Percentiles rank a stretch among this genome's conserved stretches.
Evolutionary conservation across 2,329 filamentous ascomycete species (phyloP).

Genomic region (Chaetoscypha palmicola): DNA sequence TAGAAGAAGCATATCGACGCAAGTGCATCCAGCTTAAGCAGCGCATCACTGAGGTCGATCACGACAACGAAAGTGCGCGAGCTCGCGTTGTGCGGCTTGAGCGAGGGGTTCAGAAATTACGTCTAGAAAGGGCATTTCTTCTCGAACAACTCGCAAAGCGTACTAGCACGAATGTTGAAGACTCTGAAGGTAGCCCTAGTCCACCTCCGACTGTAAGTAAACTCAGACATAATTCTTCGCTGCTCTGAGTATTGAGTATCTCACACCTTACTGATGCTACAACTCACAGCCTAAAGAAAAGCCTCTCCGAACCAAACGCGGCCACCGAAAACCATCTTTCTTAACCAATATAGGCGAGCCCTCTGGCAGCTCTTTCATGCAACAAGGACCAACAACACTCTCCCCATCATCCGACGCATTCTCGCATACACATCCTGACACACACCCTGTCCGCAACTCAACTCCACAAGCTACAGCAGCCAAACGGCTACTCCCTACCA

Average conservation of each 20-base stretch:
- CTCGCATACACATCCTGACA: slow-evolving; percentile 42
- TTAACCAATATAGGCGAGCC: slow-evolving; percentile 32
- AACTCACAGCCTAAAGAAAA: slow-evolving; percentile 64
- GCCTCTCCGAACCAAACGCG: slow-evolving; percentile 66
- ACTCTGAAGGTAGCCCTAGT: slow-evolving; percentile 72
- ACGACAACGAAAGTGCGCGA: slow-evolving; percentile 78
- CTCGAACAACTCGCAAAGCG: slow-evolving; percentile 67
- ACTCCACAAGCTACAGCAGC: slow-evolving; percentile 25
- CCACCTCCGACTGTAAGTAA: slow-evolving; percentile 67
- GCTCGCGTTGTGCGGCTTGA: slow-evolving; percentile 72
- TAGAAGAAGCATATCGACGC: slow-evolving; percentile 90
- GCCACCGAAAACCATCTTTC: slow-evolving; percentile 54
- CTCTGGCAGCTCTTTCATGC: slow-evolving; percentile 38
- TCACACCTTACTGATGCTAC: slow-evolving; percentile 20
- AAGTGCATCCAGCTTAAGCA: slow-evolving; percentile 95
- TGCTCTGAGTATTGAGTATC: slow-evolving; percentile 8
- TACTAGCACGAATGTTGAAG: slow-evolving; percentile 67
- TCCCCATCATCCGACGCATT: slow-evolving; percentile 48
- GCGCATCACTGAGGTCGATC: slow-evolving; percentile 84
- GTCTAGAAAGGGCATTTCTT: slow-evolving; percentile 73
- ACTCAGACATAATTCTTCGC: no score
- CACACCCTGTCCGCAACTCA: slow-evolving; percentile 16
- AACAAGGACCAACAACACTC: slow-evolving; percentile 39
- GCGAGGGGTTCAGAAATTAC: slow-evolving; percentile 84
- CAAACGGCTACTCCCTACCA: slow-evolving; percentile 17